These are phyloP conservation scores for Isabelozyma pseudorhagii DNA, from an alignment of 805 yeast genomes.

Conservation along the genomic window DNA sequence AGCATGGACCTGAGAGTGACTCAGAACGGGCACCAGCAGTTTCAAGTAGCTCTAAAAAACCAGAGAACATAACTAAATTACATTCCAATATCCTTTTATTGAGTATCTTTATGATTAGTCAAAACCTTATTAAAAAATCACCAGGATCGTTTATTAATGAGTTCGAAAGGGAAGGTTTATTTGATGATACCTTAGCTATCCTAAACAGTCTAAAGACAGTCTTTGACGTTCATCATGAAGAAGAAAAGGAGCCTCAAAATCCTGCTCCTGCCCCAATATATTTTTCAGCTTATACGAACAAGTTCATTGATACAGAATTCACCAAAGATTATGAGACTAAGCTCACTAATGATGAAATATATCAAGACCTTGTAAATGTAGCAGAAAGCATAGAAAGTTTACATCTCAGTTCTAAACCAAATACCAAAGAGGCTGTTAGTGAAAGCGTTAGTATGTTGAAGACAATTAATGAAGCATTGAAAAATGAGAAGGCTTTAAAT, in stretches of 20 bases:
- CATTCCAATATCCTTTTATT: slow-evolving; percentile 43
- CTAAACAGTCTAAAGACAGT: slow-evolving; percentile 17
- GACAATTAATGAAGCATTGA: slow-evolving; percentile 8
- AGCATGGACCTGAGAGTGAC: slow-evolving; percentile 3
- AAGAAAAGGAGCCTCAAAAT: slow-evolving; percentile 12
- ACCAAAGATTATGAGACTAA: slow-evolving; percentile 21
- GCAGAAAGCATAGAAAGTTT: slow-evolving; percentile 23
- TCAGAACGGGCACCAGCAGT: slow-evolving; percentile 1
- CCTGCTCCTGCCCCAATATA: slow-evolving; percentile 5
- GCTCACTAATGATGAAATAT: slow-evolving; percentile 12
- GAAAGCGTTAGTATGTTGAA: slow-evolving; percentile 15
- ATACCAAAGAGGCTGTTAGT: slow-evolving; percentile 7
- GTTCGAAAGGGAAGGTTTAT: slow-evolving; percentile 73
- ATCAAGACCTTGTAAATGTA: slow-evolving; percentile 10
- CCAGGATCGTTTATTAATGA: slow-evolving; percentile 42
- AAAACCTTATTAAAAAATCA: slow-evolving; percentile 40
- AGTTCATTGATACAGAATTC: slow-evolving; percentile 29
- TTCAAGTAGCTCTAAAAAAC: not conserved
- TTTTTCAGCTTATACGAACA: slow-evolving; percentile 15
- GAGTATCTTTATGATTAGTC: slow-evolving; percentile 50
- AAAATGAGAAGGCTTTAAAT: slow-evolving; percentile 2
- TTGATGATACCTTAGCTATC: slow-evolving; percentile 45
- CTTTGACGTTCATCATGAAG: not conserved
- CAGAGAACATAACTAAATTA: slow-evolving; percentile 13
- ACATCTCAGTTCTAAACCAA: slow-evolving; percentile 19